phyloP scores from a whole-genome alignment of 2,329 filamentous ascomycete species.

The Talaromyces pinophilus region DNA sequence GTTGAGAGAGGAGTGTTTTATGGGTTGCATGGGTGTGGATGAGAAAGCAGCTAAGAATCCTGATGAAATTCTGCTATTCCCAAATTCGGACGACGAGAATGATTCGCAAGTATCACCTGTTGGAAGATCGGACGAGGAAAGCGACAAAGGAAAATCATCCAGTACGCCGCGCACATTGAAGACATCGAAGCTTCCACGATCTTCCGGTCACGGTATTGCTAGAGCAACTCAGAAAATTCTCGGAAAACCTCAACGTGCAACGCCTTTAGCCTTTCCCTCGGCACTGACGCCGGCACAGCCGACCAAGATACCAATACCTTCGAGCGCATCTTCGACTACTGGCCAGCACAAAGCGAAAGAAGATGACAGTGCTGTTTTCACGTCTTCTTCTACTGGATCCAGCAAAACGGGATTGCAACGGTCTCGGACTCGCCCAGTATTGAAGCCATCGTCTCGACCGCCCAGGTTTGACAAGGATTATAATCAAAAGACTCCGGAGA shows the following conservation, averaged over 20 bases:
- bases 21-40: constrained; percentile 44
- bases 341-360: constrained; percentile 21
- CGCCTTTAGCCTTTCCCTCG: constrained; percentile 2
- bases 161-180: neutral
- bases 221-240: neutral
- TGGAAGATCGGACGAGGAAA: constrained; percentile 28
- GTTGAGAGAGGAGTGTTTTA: constrained; percentile 41
- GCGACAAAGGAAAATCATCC: constrained; percentile 18
- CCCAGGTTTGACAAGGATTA: neutral
- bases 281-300: constrained; percentile 14
- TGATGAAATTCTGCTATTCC: constrained; percentile 42
- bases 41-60: constrained; percentile 37
- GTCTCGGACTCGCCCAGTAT: constrained; percentile 3
- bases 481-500: constrained; percentile 5
- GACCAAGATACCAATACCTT: constrained; percentile 19
- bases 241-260: neutral
- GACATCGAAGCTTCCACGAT: constrained; percentile 12
- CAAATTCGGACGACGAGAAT: constrained; percentile 31
- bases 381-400: constrained; percentile 45
- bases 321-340: constrained; percentile 28
- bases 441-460: constrained; percentile 1
- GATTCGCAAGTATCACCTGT: constrained; percentile 28
- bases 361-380: constrained; percentile 38
- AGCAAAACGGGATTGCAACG: constrained; percentile 24
- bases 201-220: neutral